Evolutionary conservation across 805 yeast genomes (phyloP).

Genomic region (Ogataea parapolymorpha): DNA sequence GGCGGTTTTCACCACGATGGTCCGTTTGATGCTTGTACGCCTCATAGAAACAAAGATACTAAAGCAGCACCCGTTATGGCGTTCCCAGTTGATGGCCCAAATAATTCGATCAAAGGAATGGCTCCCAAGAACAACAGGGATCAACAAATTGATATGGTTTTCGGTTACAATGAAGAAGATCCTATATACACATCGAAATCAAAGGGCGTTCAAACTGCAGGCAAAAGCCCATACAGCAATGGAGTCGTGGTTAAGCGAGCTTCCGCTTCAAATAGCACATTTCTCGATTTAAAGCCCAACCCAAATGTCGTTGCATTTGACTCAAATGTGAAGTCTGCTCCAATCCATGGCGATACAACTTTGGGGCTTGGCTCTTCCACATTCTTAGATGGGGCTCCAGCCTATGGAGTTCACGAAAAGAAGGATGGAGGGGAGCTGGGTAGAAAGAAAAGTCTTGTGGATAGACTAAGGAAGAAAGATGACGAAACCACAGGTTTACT

Average conservation of each 20-base stretch:
- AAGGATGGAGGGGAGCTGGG: slow-evolving; percentile 52
- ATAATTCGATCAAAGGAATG: slow-evolving; percentile 73
- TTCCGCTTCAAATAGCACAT: slow-evolving; percentile 22
- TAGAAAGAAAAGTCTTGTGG: slow-evolving; percentile 82
- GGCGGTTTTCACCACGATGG: slow-evolving; percentile 98
- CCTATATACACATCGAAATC: slow-evolving; percentile 31
- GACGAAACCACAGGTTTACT: slow-evolving; percentile 51
- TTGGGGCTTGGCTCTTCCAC: slow-evolving; percentile 91
- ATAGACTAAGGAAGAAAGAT: slow-evolving; percentile 44
- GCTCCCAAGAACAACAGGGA: slow-evolving; percentile 53
- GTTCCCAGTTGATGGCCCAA: slow-evolving; percentile 94
- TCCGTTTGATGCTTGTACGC: slow-evolving; percentile 97
- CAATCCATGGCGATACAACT: slow-evolving; percentile 83
- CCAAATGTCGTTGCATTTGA: slow-evolving; percentile 65
- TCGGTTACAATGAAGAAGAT: slow-evolving; percentile 63
- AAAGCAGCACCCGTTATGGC: slow-evolving; percentile 90
- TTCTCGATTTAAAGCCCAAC: slow-evolving; percentile 41
- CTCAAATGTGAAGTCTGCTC: slow-evolving; percentile 60
- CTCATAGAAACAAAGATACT: slow-evolving; percentile 79
- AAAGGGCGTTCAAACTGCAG: slow-evolving; percentile 6
- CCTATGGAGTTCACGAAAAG: slow-evolving; percentile 40
- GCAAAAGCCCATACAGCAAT: slow-evolving; percentile 29
- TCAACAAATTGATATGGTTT: slow-evolving; percentile 68
- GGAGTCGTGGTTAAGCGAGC: slow-evolving; percentile 32
- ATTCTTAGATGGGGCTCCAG: slow-evolving; percentile 95